phyloP scores from a whole-genome alignment of 2,329 filamentous ascomycete genomes.

The Myriosclerotinia scirpicola region DNA sequence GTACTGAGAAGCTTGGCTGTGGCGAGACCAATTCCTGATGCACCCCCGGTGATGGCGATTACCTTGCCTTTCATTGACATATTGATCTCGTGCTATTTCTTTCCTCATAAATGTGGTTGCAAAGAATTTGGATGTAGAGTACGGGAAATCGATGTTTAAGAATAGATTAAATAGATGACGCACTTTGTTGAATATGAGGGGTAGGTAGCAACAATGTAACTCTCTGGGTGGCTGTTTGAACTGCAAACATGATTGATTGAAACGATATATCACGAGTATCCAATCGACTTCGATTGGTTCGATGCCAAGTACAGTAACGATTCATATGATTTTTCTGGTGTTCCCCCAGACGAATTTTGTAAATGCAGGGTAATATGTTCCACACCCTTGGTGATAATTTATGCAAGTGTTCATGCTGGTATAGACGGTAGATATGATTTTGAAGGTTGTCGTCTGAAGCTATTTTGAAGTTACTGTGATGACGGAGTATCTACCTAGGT shows the following conservation, averaged over 20 bases:
- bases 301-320: not conserved
- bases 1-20: slow-evolving; percentile 54
- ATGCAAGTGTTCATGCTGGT: not conserved
- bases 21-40: slow-evolving; percentile 73
- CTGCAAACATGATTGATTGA: not conserved
- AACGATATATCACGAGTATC: not conserved
- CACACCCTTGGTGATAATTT: not conserved
- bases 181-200: not conserved
- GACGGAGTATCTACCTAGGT: no score
- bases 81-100: not conserved
- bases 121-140: not conserved
- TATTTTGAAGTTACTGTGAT: not conserved
- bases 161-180: not conserved
- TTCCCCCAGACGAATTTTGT: no score
- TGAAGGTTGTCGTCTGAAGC: slow-evolving; percentile 10
- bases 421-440: not conserved
- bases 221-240: not conserved
- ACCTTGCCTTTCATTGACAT: slow-evolving; percentile 48
- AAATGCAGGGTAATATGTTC: not conserved
- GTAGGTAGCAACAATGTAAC: not conserved
- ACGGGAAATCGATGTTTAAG: not conserved
- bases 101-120: not conserved
- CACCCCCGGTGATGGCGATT: slow-evolving; percentile 77
- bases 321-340: not conserved
- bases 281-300: not conserved